Conservation (phyloP, 306 rosid species). For the Sesbania bispinosa region DNA sequence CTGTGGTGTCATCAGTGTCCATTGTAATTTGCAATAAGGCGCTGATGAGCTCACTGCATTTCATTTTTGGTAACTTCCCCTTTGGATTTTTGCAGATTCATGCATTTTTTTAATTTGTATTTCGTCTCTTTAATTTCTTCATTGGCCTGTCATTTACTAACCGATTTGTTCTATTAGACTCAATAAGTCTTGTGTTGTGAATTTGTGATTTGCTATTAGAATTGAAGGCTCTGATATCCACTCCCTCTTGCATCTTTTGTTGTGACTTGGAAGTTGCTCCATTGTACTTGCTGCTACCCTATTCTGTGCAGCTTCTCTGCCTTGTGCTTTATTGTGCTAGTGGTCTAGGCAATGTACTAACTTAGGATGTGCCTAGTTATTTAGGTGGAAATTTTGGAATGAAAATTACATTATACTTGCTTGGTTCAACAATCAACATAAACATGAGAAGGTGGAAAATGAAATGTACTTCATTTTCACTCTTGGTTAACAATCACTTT, state of each 20-base stretch:
- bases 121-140: background rate
- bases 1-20: constrained; percentile 87
- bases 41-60: constrained; percentile 70
- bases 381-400: background rate
- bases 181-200: background rate
- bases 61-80: constrained; percentile 58
- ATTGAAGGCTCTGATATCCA: background rate
- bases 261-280: background rate
- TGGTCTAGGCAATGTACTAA: background rate
- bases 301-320: background rate
- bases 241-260: background rate
- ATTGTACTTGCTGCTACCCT: constrained; percentile 14
- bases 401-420: constrained; percentile 23
- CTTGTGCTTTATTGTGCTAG: constrained; percentile 3
- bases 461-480: constrained; percentile 18
- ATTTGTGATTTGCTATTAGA: constrained; percentile 21
- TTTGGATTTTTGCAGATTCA: background rate
- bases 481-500: constrained; percentile 30
- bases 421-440: background rate
- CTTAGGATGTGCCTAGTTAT: constrained; percentile 8
- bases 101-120: background rate
- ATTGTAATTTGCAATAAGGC: constrained; percentile 91
- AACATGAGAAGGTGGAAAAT: constrained; percentile 14
- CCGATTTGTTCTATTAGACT: background rate
- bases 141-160: background rate